Evolutionary conservation across 75 land plant species (phyloP).

Genomic region (Adiantum capillusveneris): DNA sequence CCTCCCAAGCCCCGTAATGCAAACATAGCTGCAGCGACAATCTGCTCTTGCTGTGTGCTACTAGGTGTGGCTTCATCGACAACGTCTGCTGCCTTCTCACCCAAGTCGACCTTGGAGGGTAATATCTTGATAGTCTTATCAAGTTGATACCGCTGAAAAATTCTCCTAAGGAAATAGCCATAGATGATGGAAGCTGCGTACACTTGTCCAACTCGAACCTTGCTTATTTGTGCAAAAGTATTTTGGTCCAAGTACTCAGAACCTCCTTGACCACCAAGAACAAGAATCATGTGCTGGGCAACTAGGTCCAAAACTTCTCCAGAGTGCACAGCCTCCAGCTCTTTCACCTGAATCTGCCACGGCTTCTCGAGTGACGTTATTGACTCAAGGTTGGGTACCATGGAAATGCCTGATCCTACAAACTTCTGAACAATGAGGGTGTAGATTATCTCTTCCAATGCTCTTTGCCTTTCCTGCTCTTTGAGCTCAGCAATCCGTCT

Average conservation of each 20-base stretch:
- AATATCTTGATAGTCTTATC: constrained; percentile 48
- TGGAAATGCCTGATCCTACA: constrained; percentile 32
- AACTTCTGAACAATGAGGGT: constrained; percentile 58
- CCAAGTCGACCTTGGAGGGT: constrained; percentile 17
- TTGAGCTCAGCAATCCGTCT: constrained; percentile 51
- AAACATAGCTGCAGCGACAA: neutral
- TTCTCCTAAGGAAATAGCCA: constrained; percentile 54
- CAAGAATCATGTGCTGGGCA: constrained; percentile 31
- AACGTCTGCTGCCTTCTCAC: constrained; percentile 4
- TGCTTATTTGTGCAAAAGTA: constrained; percentile 44
- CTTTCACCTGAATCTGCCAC: constrained; percentile 41
- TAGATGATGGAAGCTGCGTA: constrained; percentile 64
- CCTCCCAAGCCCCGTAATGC: neutral
- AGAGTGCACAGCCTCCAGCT: constrained; percentile 41
- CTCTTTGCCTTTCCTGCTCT: constrained; percentile 41
- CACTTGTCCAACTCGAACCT: constrained; percentile 45
- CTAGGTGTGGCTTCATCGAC: neutral
- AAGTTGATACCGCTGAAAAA: constrained; percentile 57
- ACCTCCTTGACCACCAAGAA: constrained; percentile 30
- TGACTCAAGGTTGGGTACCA: constrained; percentile 21
- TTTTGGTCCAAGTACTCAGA: constrained; percentile 16
- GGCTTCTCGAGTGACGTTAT: constrained; percentile 8
- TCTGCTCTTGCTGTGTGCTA: neutral
- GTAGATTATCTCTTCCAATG: constrained; percentile 54
- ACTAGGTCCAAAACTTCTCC: constrained; percentile 45